Conservation (phyloP, 2,329 filamentous ascomycete species). For the Stenocarpella maydis region DNA sequence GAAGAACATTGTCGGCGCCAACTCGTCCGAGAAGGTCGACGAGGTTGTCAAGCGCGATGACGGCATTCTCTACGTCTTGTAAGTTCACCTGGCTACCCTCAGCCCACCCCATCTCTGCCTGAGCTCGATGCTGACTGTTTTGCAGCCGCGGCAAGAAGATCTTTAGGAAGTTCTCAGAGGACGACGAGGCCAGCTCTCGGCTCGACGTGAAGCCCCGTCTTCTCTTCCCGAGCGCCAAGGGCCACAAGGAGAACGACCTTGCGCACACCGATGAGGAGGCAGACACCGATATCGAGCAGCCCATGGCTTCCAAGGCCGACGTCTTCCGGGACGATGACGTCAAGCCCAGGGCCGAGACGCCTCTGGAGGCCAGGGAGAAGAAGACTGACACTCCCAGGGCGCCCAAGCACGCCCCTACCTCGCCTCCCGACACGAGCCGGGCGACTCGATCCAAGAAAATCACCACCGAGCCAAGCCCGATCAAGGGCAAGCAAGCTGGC, state of each 20-base stretch:
- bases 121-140: constrained; percentile 19
- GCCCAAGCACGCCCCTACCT: constrained; percentile 63
- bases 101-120: background rate
- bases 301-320: constrained; percentile 42
- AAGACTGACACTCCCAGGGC: constrained; percentile 60
- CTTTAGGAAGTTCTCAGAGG: constrained; percentile 71
- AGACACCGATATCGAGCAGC: constrained; percentile 65
- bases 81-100: constrained; percentile 51
- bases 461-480: constrained; percentile 52
- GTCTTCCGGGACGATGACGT: constrained; percentile 38
- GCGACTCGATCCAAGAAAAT: constrained; percentile 65
- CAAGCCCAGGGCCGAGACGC: constrained; percentile 45
- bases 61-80: constrained; percentile 81
- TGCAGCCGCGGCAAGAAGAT: constrained; percentile 79
- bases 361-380: constrained; percentile 48
- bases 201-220: constrained; percentile 70
- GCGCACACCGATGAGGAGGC: constrained; percentile 63
- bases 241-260: constrained; percentile 48
- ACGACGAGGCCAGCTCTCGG: constrained; percentile 46
- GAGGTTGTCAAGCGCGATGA: constrained; percentile 72
- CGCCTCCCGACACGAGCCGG: constrained; percentile 69
- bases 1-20: constrained; percentile 64
- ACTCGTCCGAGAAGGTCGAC: constrained; percentile 63
- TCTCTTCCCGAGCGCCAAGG: constrained; percentile 66
- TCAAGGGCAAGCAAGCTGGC: constrained; percentile 46